These are phyloP conservation scores for Xylaria sp. DNA, from an alignment of 2,329 filamentous ascomycete genomes.

Conservation along the genomic window DNA sequence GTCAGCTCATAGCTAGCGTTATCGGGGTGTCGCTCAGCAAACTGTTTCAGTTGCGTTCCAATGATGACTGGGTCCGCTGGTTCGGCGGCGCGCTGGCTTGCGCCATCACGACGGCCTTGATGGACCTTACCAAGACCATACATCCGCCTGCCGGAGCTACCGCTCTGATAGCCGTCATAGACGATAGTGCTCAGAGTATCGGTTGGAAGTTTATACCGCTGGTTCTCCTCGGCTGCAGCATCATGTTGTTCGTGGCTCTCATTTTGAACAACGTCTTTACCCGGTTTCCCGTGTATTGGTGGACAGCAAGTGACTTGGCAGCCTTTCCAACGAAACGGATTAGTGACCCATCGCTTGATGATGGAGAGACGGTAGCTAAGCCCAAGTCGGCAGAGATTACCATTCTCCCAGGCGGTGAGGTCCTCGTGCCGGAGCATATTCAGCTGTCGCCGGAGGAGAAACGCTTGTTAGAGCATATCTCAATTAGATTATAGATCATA, in stretches of 20 bases:
- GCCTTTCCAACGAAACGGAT: background rate
- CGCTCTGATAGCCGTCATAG: constrained; percentile 73
- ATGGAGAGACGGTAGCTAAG: constrained; percentile 27
- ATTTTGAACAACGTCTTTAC: constrained; percentile 76
- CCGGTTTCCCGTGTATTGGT: constrained; percentile 77
- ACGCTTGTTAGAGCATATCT: constrained; percentile 30
- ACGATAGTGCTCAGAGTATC: constrained; percentile 61
- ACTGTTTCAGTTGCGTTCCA: constrained; percentile 65
- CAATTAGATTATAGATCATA: constrained; percentile 28
- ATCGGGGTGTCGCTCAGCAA: constrained; percentile 72
- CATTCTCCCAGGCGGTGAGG: constrained; percentile 14
- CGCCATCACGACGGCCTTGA: constrained; percentile 68
- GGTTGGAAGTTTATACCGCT: constrained; percentile 77
- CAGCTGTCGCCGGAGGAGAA: constrained; percentile 32
- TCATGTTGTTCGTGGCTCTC: constrained; percentile 72
- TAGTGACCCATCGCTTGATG: constrained; percentile 17
- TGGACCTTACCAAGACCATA: constrained; percentile 76
- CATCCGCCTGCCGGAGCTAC: constrained; percentile 81
- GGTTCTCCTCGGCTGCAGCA: constrained; percentile 65
- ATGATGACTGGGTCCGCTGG: constrained; percentile 66
- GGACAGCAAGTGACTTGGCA: constrained; percentile 58
- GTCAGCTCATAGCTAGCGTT: constrained; percentile 71
- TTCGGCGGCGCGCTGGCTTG: constrained; percentile 73
- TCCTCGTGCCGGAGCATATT: constrained; percentile 32
- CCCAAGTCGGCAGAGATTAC: constrained; percentile 19